These are phyloP conservation scores for Pecoramyces ruminantium DNA, from an alignment of 192 early-diverging fungal genomes.

Conservation along the genomic window DNA sequence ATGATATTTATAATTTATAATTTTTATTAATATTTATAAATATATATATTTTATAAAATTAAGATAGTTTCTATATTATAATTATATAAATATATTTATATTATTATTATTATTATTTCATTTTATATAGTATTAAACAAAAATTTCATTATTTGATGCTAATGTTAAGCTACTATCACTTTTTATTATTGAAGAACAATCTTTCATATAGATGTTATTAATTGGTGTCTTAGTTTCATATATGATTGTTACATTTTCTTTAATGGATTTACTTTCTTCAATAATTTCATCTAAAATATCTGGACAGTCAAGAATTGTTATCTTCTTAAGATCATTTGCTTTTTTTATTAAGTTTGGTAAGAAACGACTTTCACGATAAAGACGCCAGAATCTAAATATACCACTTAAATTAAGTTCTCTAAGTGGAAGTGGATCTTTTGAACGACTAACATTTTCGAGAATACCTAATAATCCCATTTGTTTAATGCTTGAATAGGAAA, in stretches of 20 bases:
- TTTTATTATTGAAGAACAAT: background rate
- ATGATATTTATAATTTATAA: too few species aligned
- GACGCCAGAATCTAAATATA: background rate
- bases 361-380: background rate
- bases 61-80: too few species aligned
- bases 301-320: background rate
- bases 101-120: too few species aligned
- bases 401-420: background rate
- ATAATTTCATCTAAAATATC: background rate
- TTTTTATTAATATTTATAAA: too few species aligned
- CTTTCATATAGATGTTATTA: background rate
- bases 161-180: background rate
- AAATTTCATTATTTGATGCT: background rate
- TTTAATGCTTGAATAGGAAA: background rate
- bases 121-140: background rate
- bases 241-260: background rate
- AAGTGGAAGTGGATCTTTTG: background rate
- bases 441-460: background rate
- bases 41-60: too few species aligned
- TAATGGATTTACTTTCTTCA: background rate
- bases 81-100: too few species aligned
- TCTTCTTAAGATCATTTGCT: background rate
- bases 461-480: background rate
- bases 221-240: background rate
- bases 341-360: background rate